Evolutionary conservation across 2,329 filamentous ascomycete species (phyloP).

Genomic region (Scytalidium sp.): DNA sequence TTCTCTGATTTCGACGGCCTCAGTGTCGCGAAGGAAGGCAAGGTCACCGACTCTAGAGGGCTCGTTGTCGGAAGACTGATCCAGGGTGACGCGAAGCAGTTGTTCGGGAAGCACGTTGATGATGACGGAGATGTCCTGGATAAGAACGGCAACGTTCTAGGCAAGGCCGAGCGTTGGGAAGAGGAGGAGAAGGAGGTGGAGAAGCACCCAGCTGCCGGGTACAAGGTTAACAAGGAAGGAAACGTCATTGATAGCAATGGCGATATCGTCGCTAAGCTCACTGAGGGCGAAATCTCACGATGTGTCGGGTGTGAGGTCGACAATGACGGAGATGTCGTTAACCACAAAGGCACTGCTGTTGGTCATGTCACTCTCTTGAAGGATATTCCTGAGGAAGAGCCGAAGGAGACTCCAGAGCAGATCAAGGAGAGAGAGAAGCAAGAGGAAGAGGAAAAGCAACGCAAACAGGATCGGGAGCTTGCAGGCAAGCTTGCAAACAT

Average conservation of each 20-base stretch:
- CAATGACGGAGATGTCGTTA: constrained; percentile 68
- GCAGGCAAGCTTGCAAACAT: constrained; percentile 72
- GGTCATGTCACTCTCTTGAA: constrained; percentile 67
- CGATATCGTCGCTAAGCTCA: constrained; percentile 63
- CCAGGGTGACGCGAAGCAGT: constrained; percentile 67
- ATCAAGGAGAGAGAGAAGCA: constrained; percentile 55
- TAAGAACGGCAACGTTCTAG: constrained; percentile 62
- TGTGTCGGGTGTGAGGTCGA: constrained; percentile 69
- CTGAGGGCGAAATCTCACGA: constrained; percentile 62
- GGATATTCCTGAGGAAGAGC: constrained; percentile 48
- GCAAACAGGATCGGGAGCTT: constrained; percentile 69
- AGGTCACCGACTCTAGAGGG: constrained; percentile 62
- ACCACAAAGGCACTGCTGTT: constrained; percentile 63
- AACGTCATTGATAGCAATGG: constrained; percentile 58
- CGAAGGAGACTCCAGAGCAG: constrained; percentile 34
- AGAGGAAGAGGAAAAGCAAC: constrained; percentile 51
- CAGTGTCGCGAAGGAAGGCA: constrained; percentile 66
- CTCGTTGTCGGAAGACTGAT: constrained; percentile 70
- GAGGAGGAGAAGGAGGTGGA: constrained; percentile 51
- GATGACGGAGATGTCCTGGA: constrained; percentile 81
- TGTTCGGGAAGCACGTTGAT: constrained; percentile 73
- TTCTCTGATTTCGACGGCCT: constrained; percentile 65
- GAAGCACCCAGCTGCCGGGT: constrained; percentile 49
- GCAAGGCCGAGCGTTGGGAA: constrained; percentile 58
- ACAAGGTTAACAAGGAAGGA: constrained; percentile 55